Evolutionary conservation across 1,284 basidiomycete genomes (phyloP), one percentile per base, ranked within the genome.

Genomic region (Takashimella tepidaria): DNA sequence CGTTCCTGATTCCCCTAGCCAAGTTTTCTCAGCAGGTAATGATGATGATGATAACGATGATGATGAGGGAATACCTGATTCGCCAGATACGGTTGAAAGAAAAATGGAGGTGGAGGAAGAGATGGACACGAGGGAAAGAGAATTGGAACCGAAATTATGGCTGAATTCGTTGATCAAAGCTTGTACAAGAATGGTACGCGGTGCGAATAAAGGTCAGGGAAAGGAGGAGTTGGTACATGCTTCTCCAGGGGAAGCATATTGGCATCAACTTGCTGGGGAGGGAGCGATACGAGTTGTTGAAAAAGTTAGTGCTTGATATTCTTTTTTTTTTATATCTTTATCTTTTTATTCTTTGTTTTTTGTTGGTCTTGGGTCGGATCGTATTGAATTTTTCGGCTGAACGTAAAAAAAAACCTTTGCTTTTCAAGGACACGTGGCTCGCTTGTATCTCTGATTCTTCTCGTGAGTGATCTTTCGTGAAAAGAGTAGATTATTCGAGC

Each of bases 111-210:
- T 41, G 22, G 56, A 49, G 41, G 48, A 42, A 16, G 62, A 63
- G 31, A 41, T 48, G 26, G 19, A 24, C 16, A 37, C 10, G 23
- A 50, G 65, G 41, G 13, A 45, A 2, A 11, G 60, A 24, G 57
- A 57, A 43, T 20, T 55, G 21, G 65, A 67, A 44, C 63, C 64
- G 8, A 61, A 58, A 56, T 56, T 62, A 21, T 67, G 67, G 67
- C 55, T 48, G 6, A 64, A 62, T 45, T 55, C 54, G 3, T 45
- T 67, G 4, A 49, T 61, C 1, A 12, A 51, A 2, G 49, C 45
- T 23, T 57, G 59, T 19, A 41, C 50, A 23, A 40, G 24, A 5
- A 25, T 68, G 45, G 45, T 64, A 20, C 43, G 43, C 46, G 24
- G 50, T 22, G 50, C 16, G 41, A 45, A 45, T 20, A 47, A 25